phyloP scores from a whole-genome alignment of 2,329 filamentous ascomycete species.

The Botrytis fragariae region DNA sequence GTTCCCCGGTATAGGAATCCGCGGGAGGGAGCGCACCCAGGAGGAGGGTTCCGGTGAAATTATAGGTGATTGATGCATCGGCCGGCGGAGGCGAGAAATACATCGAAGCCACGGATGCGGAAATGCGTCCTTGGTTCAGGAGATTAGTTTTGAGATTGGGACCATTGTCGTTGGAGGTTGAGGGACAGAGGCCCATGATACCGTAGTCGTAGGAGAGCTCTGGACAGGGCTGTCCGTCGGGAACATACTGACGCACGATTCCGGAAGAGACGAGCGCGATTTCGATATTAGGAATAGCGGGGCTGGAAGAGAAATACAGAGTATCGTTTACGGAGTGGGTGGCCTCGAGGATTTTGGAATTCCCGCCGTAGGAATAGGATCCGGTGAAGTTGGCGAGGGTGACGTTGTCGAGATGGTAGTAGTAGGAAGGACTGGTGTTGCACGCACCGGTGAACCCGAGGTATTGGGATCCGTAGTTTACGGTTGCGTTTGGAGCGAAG shows the following conservation, averaged over 20 bases:
- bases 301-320: background rate
- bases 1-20: background rate
- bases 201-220: background rate
- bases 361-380: background rate
- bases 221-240: background rate
- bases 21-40: background rate
- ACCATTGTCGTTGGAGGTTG: background rate
- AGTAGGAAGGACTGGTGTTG: background rate
- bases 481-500: constrained; percentile 12
- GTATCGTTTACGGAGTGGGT: background rate
- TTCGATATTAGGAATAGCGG: constrained; percentile 6
- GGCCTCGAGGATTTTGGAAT: constrained; percentile 7
- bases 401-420: background rate
- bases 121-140: background rate
- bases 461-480: constrained; percentile 12
- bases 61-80: background rate
- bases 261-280: background rate
- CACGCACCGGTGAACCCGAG: constrained; percentile 8
- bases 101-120: background rate
- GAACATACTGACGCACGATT: background rate
- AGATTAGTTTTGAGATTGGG: constrained; percentile 7
- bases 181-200: background rate
- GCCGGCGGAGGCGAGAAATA: background rate
- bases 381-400: background rate
- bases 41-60: background rate